Conservation (phyloP, 257 asterid species). For the Fraxinus americana region DNA sequence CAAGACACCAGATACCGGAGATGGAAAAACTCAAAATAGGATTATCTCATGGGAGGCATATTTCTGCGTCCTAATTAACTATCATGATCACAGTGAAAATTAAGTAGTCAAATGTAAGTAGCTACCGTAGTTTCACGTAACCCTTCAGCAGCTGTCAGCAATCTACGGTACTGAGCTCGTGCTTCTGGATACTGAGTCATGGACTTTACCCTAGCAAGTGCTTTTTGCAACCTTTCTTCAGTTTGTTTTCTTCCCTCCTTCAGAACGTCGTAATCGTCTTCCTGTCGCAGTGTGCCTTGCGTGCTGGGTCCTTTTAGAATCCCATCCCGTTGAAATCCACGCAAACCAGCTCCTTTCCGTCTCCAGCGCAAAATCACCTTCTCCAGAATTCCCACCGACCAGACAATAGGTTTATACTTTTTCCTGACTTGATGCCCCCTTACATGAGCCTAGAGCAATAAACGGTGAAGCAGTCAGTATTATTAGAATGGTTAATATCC, state of each 20-base stretch:
- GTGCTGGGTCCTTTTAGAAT: constrained; percentile 42
- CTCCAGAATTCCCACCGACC: constrained; percentile 95
- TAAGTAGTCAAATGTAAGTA: neutral
- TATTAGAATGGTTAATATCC: neutral
- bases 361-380: constrained; percentile 96
- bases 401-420: constrained; percentile 74
- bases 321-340: constrained; percentile 71
- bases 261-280: constrained; percentile 83
- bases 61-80: neutral
- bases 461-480: constrained; percentile 35
- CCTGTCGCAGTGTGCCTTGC: constrained; percentile 37
- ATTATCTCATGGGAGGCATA: neutral
- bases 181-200: constrained; percentile 91
- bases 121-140: constrained; percentile 78
- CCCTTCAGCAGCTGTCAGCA: constrained; percentile 80
- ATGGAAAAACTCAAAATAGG: neutral
- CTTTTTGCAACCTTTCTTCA: constrained; percentile 85
- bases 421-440: constrained; percentile 98
- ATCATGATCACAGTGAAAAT: neutral
- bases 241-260: constrained; percentile 89
- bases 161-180: constrained; percentile 88
- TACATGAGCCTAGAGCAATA: constrained; percentile 79
- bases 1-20: neutral
- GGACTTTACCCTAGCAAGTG: constrained; percentile 87
- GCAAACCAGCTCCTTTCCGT: constrained; percentile 83